Conservation (phyloP, 306 rosid species). For the Calophaca sinica region DNA sequence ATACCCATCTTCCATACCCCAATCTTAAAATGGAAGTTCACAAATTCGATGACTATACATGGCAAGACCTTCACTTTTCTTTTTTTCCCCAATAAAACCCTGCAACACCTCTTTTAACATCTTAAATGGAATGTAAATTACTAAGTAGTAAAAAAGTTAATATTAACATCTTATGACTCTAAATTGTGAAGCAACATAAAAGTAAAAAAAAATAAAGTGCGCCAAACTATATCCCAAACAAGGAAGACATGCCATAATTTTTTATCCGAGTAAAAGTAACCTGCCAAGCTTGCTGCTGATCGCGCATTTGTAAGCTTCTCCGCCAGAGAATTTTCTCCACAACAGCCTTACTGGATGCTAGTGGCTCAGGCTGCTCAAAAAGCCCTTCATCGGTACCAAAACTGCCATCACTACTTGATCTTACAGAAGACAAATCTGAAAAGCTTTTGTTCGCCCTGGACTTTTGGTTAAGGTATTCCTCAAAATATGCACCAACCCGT, state of each 20-base stretch:
- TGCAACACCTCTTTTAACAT: conserved; percentile 10
- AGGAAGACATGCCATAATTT: conserved; percentile 32
- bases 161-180: conserved; percentile 35
- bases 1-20: conserved; percentile 8
- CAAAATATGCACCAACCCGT: conserved; percentile 71
- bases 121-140: conserved; percentile 13
- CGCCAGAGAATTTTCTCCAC: conserved; percentile 65
- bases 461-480: conserved; percentile 66
- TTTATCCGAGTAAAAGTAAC: conserved; percentile 53
- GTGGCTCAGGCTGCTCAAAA: conserved; percentile 83
- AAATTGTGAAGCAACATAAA: conserved; percentile 17
- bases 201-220: conserved; percentile 15
- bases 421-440: conserved; percentile 60
- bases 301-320: conserved; percentile 69
- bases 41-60: background rate
- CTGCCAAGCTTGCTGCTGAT: conserved; percentile 90
- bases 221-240: conserved; percentile 35
- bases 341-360: conserved; percentile 64
- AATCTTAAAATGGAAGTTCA: conserved; percentile 30
- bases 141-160: conserved; percentile 1
- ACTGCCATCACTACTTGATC: conserved; percentile 78
- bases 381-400: conserved; percentile 82
- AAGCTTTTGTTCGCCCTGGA: conserved; percentile 62
- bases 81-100: background rate
- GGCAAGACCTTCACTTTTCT: conserved; percentile 11